Conservation (phyloP, 2,329 filamentous ascomycete species). For the Aspergillus ibericus region DNA sequence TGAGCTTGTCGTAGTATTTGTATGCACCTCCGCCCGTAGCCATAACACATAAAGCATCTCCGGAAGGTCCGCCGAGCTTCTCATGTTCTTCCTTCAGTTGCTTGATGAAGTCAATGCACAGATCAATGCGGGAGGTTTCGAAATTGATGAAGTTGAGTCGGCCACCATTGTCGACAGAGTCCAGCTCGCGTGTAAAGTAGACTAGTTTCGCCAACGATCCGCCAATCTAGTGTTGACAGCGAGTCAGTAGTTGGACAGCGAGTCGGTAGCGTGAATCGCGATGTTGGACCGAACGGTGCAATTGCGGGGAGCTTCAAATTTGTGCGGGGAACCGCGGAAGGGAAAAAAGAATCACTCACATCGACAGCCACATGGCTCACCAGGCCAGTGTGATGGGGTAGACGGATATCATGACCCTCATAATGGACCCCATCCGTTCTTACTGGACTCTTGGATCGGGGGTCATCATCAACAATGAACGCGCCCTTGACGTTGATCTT, state of each 20-base stretch:
- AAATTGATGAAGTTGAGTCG: constrained; percentile 94
- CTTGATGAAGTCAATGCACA: constrained; percentile 89
- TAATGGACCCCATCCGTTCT: constrained; percentile 61
- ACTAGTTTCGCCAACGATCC: constrained; percentile 95
- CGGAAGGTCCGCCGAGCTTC: constrained; percentile 67
- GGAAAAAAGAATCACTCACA: constrained; percentile 56
- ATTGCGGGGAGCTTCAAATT: constrained; percentile 31
- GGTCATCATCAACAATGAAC: constrained; percentile 88
- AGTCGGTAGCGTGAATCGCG: constrained; percentile 8
- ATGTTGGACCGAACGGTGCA: constrained; percentile 10
- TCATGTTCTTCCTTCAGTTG: constrained; percentile 80
- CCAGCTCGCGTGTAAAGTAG: constrained; percentile 88
- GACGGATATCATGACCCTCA: constrained; percentile 89
- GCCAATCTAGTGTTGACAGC: constrained; percentile 68
- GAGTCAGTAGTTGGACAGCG: constrained; percentile 6
- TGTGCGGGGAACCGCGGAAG: constrained; percentile 32
- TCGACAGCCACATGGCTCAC: constrained; percentile 97
- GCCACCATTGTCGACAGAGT: constrained; percentile 77
- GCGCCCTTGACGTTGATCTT: constrained; percentile 96
- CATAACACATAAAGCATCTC: constrained; percentile 81
- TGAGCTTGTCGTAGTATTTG: constrained; percentile 93
- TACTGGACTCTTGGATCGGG: constrained; percentile 49
- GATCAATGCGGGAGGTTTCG: constrained; percentile 90
- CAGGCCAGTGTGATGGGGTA: constrained; percentile 91
- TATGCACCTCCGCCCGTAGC: constrained; percentile 94